Evolutionary conservation across 495 filamentous ascomycete genomes (phyloP).

Genomic region (Cercophora sp.): DNA sequence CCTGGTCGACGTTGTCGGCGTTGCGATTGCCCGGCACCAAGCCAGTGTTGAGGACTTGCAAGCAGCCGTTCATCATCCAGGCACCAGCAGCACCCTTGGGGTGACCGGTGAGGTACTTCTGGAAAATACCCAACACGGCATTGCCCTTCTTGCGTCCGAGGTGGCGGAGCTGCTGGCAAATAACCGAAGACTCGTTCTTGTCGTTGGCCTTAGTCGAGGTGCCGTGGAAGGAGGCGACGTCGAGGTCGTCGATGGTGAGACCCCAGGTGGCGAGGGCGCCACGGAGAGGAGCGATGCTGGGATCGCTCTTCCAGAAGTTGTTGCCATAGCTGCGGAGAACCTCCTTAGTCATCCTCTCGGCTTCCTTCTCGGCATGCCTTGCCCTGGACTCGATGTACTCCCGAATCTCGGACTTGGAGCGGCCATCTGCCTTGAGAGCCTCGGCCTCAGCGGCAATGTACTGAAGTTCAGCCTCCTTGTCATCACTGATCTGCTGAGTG

Average conservation of each 20-base stretch:
- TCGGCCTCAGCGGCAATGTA: slow-evolving; percentile 88
- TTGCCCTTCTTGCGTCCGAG: slow-evolving; percentile 95
- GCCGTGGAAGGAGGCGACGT: slow-evolving; percentile 95
- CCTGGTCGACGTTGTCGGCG: slow-evolving; percentile 93
- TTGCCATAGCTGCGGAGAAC: slow-evolving; percentile 88
- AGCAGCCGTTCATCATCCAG: slow-evolving; percentile 98
- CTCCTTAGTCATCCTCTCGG: slow-evolving; percentile 84
- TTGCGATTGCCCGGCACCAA: slow-evolving; percentile 96
- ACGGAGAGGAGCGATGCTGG: slow-evolving; percentile 88
- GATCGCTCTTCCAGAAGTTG: slow-evolving; percentile 96
- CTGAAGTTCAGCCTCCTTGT: slow-evolving; percentile 91
- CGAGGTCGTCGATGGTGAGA: slow-evolving; percentile 93
- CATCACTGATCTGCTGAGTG: slow-evolving; percentile 85
- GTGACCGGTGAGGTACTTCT: slow-evolving; percentile 98
- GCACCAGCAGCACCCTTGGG: slow-evolving; percentile 98
- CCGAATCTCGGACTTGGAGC: slow-evolving; percentile 62
- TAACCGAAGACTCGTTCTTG: slow-evolving; percentile 98
- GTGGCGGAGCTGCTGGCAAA: slow-evolving; percentile 94
- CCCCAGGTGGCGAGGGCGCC: slow-evolving; percentile 96
- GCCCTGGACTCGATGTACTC: slow-evolving; percentile 86
- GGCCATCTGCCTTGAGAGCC: slow-evolving; percentile 80
- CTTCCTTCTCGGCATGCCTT: slow-evolving; percentile 83
- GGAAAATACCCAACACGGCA: slow-evolving; percentile 94
- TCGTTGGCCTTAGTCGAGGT: slow-evolving; percentile 98
- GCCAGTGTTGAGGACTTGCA: slow-evolving; percentile 91